These are phyloP conservation scores for Trichophyton benhamiae DNA, from an alignment of 2,329 filamentous ascomycete species.

Conservation along the genomic window DNA sequence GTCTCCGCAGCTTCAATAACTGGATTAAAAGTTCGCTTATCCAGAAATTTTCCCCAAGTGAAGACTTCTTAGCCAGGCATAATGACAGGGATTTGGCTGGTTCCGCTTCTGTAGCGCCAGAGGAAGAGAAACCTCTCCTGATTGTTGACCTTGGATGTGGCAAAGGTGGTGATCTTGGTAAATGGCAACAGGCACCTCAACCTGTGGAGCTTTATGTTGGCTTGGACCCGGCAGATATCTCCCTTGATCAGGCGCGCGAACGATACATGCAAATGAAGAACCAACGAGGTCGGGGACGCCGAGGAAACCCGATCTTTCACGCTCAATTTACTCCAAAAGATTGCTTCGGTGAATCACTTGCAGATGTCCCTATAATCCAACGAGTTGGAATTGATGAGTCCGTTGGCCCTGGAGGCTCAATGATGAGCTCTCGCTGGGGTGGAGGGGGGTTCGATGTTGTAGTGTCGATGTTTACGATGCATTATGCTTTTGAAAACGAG, in stretches of 20 bases:
- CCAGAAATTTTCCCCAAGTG: conserved; percentile 82
- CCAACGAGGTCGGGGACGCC: conserved; percentile 37
- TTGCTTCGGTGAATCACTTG: conserved; percentile 76
- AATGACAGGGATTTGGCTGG: conserved; percentile 36
- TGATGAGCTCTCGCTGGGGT: conserved; percentile 51
- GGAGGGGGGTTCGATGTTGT: conserved; percentile 88
- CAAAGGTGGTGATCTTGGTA: conserved; percentile 87
- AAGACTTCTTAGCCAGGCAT: conserved; percentile 51
- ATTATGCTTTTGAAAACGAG: conserved; percentile 94
- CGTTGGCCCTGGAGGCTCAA: conserved; percentile 40
- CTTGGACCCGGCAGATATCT: conserved; percentile 82
- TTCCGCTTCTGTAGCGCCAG: conserved; percentile 20
- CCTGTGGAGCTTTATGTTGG: conserved; percentile 87
- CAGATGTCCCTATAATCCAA: conserved; percentile 65
- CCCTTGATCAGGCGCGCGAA: conserved; percentile 78
- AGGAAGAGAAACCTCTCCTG: conserved; percentile 47
- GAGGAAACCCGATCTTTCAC: conserved; percentile 56
- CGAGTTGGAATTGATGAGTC: conserved; percentile 79
- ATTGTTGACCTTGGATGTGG: conserved; percentile 93
- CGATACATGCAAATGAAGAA: conserved; percentile 64
- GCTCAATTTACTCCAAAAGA: conserved; percentile 84
- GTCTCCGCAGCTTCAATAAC: conserved; percentile 89
- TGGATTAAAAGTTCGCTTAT: conserved; percentile 98
- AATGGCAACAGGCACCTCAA: conserved; percentile 93
- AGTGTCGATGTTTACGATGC: conserved; percentile 98